These are phyloP conservation scores for Holtermannia corniformis DNA, from an alignment of 768 basidiomycete species.

Conservation along the genomic window DNA sequence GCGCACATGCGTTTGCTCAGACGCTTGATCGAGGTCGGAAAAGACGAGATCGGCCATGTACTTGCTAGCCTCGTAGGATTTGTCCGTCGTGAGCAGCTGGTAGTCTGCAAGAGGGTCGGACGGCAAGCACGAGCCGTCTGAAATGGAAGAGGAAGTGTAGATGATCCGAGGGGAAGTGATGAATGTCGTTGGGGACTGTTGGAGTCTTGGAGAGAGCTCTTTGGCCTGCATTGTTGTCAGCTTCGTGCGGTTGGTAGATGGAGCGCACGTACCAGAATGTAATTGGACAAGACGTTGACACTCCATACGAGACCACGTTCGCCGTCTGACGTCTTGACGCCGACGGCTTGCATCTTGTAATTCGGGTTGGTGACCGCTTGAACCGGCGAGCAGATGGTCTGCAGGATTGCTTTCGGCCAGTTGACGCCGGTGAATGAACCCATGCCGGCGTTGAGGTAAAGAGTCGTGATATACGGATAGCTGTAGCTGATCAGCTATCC, in stretches of 20 bases:
- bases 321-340: constrained; percentile 38
- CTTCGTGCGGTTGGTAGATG: neutral
- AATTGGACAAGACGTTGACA: constrained; percentile 32
- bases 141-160: constrained; percentile 27
- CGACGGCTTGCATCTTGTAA: constrained; percentile 28
- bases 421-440: constrained; percentile 26
- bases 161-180: constrained; percentile 35
- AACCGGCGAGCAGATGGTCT: constrained; percentile 24
- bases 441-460: constrained; percentile 41
- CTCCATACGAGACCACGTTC: constrained; percentile 34
- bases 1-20: neutral
- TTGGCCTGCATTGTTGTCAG: constrained; percentile 15
- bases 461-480: constrained; percentile 39
- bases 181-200: constrained; percentile 21
- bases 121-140: constrained; percentile 8
- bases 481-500: constrained; percentile 8
- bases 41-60: constrained; percentile 34
- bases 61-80: constrained; percentile 34
- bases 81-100: constrained; percentile 19
- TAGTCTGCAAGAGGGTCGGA: constrained; percentile 21
- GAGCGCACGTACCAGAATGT: constrained; percentile 30
- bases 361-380: constrained; percentile 26
- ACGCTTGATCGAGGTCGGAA: constrained; percentile 25
- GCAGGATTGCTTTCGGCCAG: constrained; percentile 21
- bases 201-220: constrained; percentile 28